phyloP scores from a whole-genome alignment of 306 rosid species.

The Herpetospermum pedunculosum region DNA sequence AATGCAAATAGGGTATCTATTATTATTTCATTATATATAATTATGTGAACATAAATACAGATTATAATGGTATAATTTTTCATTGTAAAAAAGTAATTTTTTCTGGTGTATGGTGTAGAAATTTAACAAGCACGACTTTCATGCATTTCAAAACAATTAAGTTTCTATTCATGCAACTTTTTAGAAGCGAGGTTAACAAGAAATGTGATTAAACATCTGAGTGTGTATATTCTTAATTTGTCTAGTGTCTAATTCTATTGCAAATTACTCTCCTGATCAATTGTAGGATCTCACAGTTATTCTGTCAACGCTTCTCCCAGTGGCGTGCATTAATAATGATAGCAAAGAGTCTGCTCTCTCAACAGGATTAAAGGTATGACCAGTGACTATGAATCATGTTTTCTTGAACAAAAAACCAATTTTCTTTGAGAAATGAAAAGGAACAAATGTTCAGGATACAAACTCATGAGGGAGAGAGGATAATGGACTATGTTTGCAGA shows the following conservation, averaged over 20 bases:
- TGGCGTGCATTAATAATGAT: constrained; percentile 59
- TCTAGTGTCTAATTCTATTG: not conserved
- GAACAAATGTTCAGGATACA: not conserved
- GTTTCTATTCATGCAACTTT: not conserved
- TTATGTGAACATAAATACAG: not conserved
- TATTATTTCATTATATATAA: not conserved
- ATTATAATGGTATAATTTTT: not conserved
- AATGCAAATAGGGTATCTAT: not conserved
- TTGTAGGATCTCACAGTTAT: constrained; percentile 67
- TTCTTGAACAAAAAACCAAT: not conserved
- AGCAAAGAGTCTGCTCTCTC: constrained; percentile 76
- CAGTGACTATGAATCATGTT: not conserved
- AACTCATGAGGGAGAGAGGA: not conserved
- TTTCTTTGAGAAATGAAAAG: not conserved
- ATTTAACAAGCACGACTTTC: not conserved
- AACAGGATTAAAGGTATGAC: constrained; percentile 65
- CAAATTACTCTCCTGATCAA: constrained; percentile 10
- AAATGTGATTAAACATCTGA: not conserved
- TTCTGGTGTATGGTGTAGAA: not conserved
- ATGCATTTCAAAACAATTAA: not conserved
- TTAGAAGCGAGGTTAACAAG: not conserved
- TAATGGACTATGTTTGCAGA: not conserved
- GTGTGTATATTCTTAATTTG: not conserved
- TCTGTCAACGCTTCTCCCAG: constrained; percentile 69
- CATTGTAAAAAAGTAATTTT: not conserved